Percentiles rank a stretch among this genome's conserved stretches.
These are phyloP conservation scores for Botrytis fragariae DNA, from an alignment of 2,329 filamentous ascomycete species.

Conservation along the genomic window DNA sequence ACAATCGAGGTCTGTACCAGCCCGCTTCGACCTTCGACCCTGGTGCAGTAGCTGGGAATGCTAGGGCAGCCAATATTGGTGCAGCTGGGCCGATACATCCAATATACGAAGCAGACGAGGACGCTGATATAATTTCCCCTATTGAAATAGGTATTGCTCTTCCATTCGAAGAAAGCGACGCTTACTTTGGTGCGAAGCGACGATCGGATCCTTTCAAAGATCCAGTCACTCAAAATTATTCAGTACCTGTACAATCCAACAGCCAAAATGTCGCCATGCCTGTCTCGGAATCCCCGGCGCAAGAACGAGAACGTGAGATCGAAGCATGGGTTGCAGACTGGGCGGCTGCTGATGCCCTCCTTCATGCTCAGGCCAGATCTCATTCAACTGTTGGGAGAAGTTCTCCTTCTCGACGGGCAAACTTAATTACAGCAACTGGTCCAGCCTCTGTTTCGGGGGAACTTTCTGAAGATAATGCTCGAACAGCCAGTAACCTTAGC, in stretches of 20 bases:
- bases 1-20: slow-evolving; percentile 40
- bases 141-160: slow-evolving; percentile 30
- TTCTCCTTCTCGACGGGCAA: slow-evolving; percentile 37
- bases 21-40: slow-evolving; percentile 45
- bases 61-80: slow-evolving; percentile 45
- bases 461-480: slow-evolving; percentile 33
- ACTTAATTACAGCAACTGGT: slow-evolving; percentile 31
- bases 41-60: slow-evolving; percentile 37
- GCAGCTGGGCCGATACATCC: slow-evolving; percentile 56
- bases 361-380: slow-evolving; percentile 33
- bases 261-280: slow-evolving; percentile 25
- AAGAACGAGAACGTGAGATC: slow-evolving; percentile 37
- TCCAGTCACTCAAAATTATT: slow-evolving; percentile 20
- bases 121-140: slow-evolving; percentile 28
- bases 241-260: slow-evolving; percentile 11
- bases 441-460: slow-evolving; percentile 30
- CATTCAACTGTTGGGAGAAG: slow-evolving; percentile 35
- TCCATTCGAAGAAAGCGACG: slow-evolving; percentile 17
- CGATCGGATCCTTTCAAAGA: slow-evolving; percentile 37
- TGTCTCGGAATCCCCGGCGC: slow-evolving; percentile 31
- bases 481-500: slow-evolving; percentile 39
- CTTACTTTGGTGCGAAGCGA: slow-evolving; percentile 22
- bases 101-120: slow-evolving; percentile 62
- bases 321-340: slow-evolving; percentile 41
- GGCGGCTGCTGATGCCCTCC: slow-evolving; percentile 38